Evolutionary conservation across 768 basidiomycete species (phyloP), one percentile per base, ranked within the genome.

Genomic region (Xerocomus potaroensis): DNA sequence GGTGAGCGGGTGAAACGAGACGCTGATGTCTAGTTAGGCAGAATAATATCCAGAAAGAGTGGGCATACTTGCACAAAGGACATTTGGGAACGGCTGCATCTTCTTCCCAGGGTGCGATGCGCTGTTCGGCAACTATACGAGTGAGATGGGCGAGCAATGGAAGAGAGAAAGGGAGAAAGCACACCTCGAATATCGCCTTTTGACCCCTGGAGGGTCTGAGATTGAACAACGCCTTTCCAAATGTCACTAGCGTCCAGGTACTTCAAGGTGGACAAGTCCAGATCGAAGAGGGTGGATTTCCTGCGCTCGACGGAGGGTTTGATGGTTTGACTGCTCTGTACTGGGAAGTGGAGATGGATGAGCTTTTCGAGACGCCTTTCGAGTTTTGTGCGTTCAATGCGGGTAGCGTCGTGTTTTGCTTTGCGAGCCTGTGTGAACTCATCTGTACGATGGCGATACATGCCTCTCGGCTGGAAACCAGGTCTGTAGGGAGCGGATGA

Each of bases 101-200:
- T 32, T 87, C 82, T 63, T 96, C 82, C 95, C 95, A 99, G 5
- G 91, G 91, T 3, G 96, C 92, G 55, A 99, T 93, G 35, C 78
- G 73, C 65, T 95, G 94, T 66, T 99, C 95, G 3, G 83, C 84
- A 43, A 77, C 85, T 88, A 22, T 9, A 45, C 14, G 31, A 10
- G 21, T 10, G 35, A 35, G 23, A 24, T 1, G 23, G 40, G 41
- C 47, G 50, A 50, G 45, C 45, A 24, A 47, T 10, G 21, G 26
- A 34, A 16, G 18, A 22, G 33, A n/a, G n/a, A 24, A 46, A 34
- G 45, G 4, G 8, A 32, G 45, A 23, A 19, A 6, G 46, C 70
- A 42, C 58, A 90, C 90, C 81, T 71, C 91, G 73, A 38, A 87
- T 76, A 52, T 87, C 80, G 15, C 66, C 70, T 51, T 82, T 83